These are phyloP conservation scores for Metschnikowia sp. DNA, from an alignment of 805 yeast species.

Conservation along the genomic window DNA sequence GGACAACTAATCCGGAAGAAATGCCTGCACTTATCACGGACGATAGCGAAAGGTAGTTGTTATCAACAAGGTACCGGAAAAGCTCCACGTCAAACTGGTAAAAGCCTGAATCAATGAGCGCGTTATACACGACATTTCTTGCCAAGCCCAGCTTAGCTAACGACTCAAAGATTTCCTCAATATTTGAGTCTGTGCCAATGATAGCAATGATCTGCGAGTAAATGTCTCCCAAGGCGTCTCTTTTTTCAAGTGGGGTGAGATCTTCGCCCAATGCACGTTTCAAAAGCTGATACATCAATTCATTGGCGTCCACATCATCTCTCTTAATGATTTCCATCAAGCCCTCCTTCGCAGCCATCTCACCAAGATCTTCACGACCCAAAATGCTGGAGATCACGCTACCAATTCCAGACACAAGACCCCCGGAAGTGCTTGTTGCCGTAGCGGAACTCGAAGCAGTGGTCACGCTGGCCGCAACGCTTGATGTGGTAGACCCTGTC, in stretches of 20 bases:
- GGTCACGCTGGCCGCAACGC: conserved; percentile 3
- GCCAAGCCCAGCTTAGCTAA: conserved; percentile 24
- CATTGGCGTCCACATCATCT: conserved; percentile 9
- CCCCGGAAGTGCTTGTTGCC: conserved; percentile 7
- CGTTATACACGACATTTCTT: conserved; percentile 16
- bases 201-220: conserved; percentile 16
- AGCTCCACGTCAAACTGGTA: conserved; percentile 19
- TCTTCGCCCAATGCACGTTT: conserved; percentile 4
- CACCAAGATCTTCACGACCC: conserved; percentile 13
- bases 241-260: conserved; percentile 5
- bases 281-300: conserved; percentile 5
- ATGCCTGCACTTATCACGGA: conserved; percentile 11
- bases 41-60: conserved; percentile 13
- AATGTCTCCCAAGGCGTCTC: conserved; percentile 9
- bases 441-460: conserved; percentile 12
- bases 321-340: conserved; percentile 9
- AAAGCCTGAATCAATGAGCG: conserved; percentile 16
- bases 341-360: conserved; percentile 4
- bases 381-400: conserved; percentile 6
- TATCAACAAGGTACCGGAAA: conserved; percentile 14
- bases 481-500: background rate
- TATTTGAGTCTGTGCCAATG: conserved; percentile 17
- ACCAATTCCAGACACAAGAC: conserved; percentile 1
- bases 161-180: conserved; percentile 20
- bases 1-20: conserved; percentile 13